Evolutionary conservation across 208 protist genomes (phyloP), one percentile per base, ranked within the genome.

Genomic region (Naegleria gruberi): DNA sequence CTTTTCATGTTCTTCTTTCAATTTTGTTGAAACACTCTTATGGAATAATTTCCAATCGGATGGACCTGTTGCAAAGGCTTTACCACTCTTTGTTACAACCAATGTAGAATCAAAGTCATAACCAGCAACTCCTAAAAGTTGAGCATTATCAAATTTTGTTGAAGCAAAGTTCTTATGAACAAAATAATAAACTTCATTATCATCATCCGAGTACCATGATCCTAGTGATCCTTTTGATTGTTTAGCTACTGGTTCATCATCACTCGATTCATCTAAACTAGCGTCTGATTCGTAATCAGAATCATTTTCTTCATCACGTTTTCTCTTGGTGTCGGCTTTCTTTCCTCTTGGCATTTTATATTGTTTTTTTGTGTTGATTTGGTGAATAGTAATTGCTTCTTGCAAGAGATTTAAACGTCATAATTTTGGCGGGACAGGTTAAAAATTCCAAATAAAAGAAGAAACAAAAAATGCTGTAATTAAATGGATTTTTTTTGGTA

Each of bases 1-100:
- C 26, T 94, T 82, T 86, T 95, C 87, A 17, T 96, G 90, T 42
- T 23, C 5, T 0, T 57, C 30, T 43, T 74, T 89, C 34, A 89
- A 44, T 44, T 74, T 57, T 26, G 10, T n/a, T 41, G 45, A 30
- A 57, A 89, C 37, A 34, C 8, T 43, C n/a, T 89, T 34, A 43
- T 89, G 15, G 12, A 10, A 89, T 30, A 73, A 57, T 34, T 45
- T 37, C 85, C 85, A 89, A 89, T 89, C 85, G 12, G 15, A 44
- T 23, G n/a, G 4, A 45, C 37, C 15, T 26, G 7, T 74, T 45
- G 46, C 44, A 74, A 89, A 89, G 42, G 7, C 15, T 43, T 7
- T 10, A 42, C 44, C 44, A 74, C 37, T 45, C 34, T 45, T 74
- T 12, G 46, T 73, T 12, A 15, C 12, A n/a, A 74, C 17, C 5